Evolutionary conservation across 176 grass and related monocot genomes (phyloP), one percentile per base, ranked within the genome.

Genomic region (Thalia dealbata): DNA sequence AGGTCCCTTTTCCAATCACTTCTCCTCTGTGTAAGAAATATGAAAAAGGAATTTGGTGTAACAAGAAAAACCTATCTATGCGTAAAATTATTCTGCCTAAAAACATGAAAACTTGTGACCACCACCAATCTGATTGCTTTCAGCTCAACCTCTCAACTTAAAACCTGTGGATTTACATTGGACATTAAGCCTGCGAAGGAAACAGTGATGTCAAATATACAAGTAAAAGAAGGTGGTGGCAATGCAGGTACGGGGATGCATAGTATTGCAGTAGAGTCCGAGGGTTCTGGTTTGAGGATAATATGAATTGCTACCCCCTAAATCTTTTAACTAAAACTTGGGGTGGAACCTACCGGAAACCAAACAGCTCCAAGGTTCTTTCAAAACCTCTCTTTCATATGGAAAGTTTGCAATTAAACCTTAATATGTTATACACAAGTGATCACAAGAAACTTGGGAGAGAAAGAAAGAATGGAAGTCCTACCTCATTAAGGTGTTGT

Each of bases 401-500:
- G n/a, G n/a, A n/a, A n/a, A n/a, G n/a, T n/a, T n/a, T n/a, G n/a
- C n/a, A n/a, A n/a, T n/a, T n/a, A n/a, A n/a, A n/a, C n/a, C n/a
- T n/a, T n/a, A n/a, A n/a, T n/a, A n/a, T n/a, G 32, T 38, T 38
- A 38, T 38, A 38, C 4, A 38, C 32, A 2, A 60, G 25, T 32
- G 61, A 27, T 14, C 22, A 30, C 13, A 64, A 30, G 32, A 27
- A 64, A n/a, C n/a, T 12, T 13, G 22, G 11, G 26, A 64, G 26
- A 64, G 11, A 30, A 16, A 26, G 14, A 72, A 52, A 3, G 14
- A 7, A 28, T 21, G n/a, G 19, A 72, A 55, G 0, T 30, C 29
- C 7, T n/a, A 25, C 55, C 21, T 59, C 30, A 61, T 63, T 26
- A 79, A n/a, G 38, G 52, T 71, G 23, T 54, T 42, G 86, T 71